These are phyloP conservation scores for Tephrocybe rancida DNA, from an alignment of 768 basidiomycete genomes.

Conservation along the genomic window DNA sequence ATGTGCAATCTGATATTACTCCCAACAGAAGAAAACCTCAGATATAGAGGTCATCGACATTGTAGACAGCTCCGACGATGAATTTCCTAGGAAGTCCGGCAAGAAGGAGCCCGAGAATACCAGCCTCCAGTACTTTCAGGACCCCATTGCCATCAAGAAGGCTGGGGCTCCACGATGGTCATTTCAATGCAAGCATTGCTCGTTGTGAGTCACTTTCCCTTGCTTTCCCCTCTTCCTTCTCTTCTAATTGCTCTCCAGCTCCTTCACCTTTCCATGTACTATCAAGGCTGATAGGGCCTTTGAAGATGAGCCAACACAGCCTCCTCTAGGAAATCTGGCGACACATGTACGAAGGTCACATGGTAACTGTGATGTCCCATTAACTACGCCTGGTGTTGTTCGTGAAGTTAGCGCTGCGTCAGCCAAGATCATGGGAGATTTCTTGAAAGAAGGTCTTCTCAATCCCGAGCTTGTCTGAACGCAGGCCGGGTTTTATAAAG, in stretches of 20 bases:
- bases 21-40: background rate
- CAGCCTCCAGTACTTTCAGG: background rate
- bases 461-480: constrained; percentile 18
- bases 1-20: background rate
- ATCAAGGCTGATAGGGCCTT: constrained; percentile 3
- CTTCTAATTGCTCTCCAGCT: constrained; percentile 1
- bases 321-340: constrained; percentile 12
- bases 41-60: background rate
- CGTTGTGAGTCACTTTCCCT: background rate
- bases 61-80: background rate
- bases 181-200: constrained; percentile 15
- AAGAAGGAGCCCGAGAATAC: background rate
- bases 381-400: background rate
- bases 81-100: background rate
- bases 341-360: constrained; percentile 11
- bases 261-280: constrained; percentile 5
- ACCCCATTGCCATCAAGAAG: background rate
- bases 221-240: background rate
- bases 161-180: constrained; percentile 5
- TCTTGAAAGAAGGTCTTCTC: constrained; percentile 16
- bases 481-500: constrained; percentile 15
- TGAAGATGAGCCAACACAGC: constrained; percentile 14
- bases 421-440: constrained; percentile 20
- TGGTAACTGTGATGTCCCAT: background rate
- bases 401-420: constrained; percentile 6